Base-by-base conservation (phyloP, 2,329 filamentous ascomycete species). In the Verticillium dahliae region DNA sequence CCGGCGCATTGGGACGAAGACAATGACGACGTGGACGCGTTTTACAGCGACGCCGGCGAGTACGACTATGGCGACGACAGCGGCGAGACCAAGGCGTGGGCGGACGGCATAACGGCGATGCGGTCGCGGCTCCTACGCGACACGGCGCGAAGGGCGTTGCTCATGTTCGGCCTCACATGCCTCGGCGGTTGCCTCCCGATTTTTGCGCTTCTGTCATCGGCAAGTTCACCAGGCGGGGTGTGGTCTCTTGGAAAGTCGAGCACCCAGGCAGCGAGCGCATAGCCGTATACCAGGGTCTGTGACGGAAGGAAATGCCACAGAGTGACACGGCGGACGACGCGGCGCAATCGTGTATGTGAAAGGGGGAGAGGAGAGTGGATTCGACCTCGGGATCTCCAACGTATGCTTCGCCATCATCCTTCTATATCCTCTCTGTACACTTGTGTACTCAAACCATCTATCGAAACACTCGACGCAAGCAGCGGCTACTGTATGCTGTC, bases 121-220 rank as follows among this genome's bases (percentile, higher is more conserved):
- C 60, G 59, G n/a, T 61, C 61, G 54, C 61, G 65, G 14, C 66
- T 65, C 33, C 63, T 60, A 31, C 58, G 64, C 13, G 60, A 66
- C 61, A 71, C 69, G 59, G 72, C 68, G 58, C 67, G 69, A 59
- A 68, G 69, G 4, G 66, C 73, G 61, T 60, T 71, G 41, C 61
- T 73, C 52, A 69, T 68, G 10, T 65, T 75, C 57, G 74, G 71
- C 4, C 65, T 75, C 1, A 67, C 73, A 58, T 70, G 69, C 14
- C 64, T 72, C 14, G 64, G 64, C 38, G 64, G 64, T 5, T 65
- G 64, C 56, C 41, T 66, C 50, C 63, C 63, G 11, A 58, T 65
- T 27, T 58, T 39, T 27, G 57, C 57, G 11, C 50, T 58, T 33
- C 37, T 58, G 22, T 34, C 38, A 13, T 27, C 57, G 13, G 39